Percentiles rank a stretch among this genome's conserved stretches.
phyloP scores from a whole-genome alignment of 2,329 filamentous ascomycete species.

The Penicillium frequentans region DNA sequence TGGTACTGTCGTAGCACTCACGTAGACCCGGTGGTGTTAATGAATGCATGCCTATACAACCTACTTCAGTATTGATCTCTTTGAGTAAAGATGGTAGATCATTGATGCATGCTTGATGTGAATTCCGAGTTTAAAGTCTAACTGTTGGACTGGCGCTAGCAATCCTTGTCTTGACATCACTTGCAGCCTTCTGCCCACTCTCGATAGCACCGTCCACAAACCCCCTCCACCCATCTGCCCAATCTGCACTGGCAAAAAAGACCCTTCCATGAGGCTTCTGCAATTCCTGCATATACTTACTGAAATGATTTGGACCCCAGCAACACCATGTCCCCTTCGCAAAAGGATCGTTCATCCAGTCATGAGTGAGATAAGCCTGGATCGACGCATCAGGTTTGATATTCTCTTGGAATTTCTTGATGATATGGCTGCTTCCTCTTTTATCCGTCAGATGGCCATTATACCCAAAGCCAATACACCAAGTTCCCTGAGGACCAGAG shows the following conservation, averaged over 20 bases:
- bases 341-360: slow-evolving; percentile 11
- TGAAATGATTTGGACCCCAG: not conserved
- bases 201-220: slow-evolving; percentile 11
- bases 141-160: not conserved
- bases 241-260: slow-evolving; percentile 7
- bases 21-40: slow-evolving; percentile 13
- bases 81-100: not conserved
- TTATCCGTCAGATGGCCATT: slow-evolving; percentile 13
- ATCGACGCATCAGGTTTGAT: not conserved
- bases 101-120: not conserved
- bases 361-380: not conserved
- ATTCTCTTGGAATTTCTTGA: not conserved
- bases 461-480: slow-evolving; percentile 21
- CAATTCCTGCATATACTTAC: not conserved
- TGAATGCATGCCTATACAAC: slow-evolving; percentile 9
- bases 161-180: not conserved
- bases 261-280: slow-evolving; percentile 1
- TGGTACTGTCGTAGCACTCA: slow-evolving; percentile 1
- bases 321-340: slow-evolving; percentile 5
- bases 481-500: slow-evolving; percentile 9
- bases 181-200: not conserved
- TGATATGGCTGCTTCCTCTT: slow-evolving; percentile 6
- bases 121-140: not conserved
- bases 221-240: slow-evolving; percentile 11
- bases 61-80: not conserved